Evolutionary conservation across 2,329 filamentous ascomycete species (phyloP).

Genomic region (Leptographium galeiforme): DNA sequence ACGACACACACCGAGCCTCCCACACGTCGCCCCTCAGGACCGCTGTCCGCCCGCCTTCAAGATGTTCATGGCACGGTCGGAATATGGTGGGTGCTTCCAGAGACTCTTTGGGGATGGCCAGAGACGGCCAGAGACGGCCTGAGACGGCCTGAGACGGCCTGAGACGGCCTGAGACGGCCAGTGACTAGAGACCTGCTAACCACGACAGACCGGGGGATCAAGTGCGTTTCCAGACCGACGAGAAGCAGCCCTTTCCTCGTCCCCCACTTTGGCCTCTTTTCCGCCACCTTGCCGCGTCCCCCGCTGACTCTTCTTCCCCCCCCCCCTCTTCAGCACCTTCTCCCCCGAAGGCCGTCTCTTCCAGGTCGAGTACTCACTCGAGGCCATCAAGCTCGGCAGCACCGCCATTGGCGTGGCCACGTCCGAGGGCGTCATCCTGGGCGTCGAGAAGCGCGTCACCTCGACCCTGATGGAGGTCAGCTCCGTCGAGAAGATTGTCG

Average conservation of each 20-base stretch:
- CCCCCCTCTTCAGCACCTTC: conserved; percentile 64
- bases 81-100: conserved; percentile 70
- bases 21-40: background rate
- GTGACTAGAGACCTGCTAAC: background rate
- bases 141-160: too few species aligned
- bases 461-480: conserved; percentile 94
- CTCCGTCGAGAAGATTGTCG: conserved; percentile 98
- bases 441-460: conserved; percentile 97
- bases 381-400: conserved; percentile 98
- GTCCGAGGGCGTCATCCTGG: conserved; percentile 85
- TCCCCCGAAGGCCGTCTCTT: conserved; percentile 98
- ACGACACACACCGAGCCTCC: too few species aligned
- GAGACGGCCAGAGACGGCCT: too few species aligned
- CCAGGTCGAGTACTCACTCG: conserved; percentile 99
- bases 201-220: conserved; percentile 5
- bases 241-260: too few species aligned
- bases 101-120: conserved; percentile 17
- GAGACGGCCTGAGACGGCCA: too few species aligned
- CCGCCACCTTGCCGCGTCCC: background rate
- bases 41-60: conserved; percentile 32
- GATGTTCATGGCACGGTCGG: conserved; percentile 99
- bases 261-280: background rate
- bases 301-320: background rate
- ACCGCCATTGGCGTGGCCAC: conserved; percentile 98
- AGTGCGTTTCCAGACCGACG: conserved; percentile 19